Base-by-base conservation (phyloP, 352 stramenopile species). In the Albugo laibachii region DNA sequence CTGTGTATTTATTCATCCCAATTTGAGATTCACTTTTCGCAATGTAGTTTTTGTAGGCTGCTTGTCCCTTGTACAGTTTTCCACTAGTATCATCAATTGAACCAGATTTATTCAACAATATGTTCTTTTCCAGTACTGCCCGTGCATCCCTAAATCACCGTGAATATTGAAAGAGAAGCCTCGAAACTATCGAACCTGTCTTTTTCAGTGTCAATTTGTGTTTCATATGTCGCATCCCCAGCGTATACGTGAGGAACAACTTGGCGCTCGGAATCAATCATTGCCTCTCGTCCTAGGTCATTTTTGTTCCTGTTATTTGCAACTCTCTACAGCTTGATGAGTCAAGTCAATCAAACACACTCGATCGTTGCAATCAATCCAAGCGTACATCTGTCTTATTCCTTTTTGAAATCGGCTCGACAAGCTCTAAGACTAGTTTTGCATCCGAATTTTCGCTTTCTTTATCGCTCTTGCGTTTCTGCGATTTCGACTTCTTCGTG, bases 1-100 rank as follows among this genome's bases (percentile, higher is more conserved):
- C 78, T 1, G 80, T 87, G 55, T 89, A 89, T 59, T 92, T 93
- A 60, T 91, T 91, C 64, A 83, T 85, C 50, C 75, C 75, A 48
- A 89, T 67, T 56, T 89, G 70, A 11, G 73, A 77, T 41, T 88
- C 79, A 38, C 87, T 87, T 59, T 93, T 93, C 15, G 68, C 63
- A 13, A 87, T 71, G 54, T 92, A 92, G 56, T 82, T 88, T 53
- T 88, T 86, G 61, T 92, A 92, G 15, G 56, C 70, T 13, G 76
- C 63, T 45, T 87, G 66, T n/a, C 79, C 79, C 40, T 66, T 69
- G 58, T 92, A 92, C 18, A 92, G 62, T 19, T 80, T 82, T 8
- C 76, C 76, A 58, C 73, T 88, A 35, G 74, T 57, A 13, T 58
- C 48, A 10, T 81, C 69, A 11, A 72, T 71, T 46, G 63, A 80